Percentiles rank a stretch among this genome's conserved stretches.
These are phyloP conservation scores for Stephania yunnanensis DNA, from an alignment of 164 flowering plant species.

Conservation along the genomic window DNA sequence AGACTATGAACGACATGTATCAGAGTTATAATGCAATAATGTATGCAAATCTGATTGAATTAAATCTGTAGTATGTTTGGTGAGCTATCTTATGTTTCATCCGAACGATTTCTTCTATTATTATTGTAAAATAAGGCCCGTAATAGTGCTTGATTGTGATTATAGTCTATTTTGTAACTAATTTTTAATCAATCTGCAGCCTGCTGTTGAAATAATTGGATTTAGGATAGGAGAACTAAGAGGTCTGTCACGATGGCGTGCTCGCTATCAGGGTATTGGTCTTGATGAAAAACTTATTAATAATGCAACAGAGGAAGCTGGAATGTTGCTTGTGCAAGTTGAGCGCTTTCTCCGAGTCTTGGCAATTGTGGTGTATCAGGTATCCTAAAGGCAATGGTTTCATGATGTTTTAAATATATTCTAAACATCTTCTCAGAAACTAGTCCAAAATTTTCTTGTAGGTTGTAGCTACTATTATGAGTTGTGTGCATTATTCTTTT, in stretches of 20 bases:
- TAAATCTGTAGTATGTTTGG: too few relatives aligned
- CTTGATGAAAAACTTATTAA: slow-evolving; percentile 70
- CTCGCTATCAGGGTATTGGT: slow-evolving; percentile 74
- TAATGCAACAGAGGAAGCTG: slow-evolving; percentile 73
- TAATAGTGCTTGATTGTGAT: neutral
- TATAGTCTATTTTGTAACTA: neutral
- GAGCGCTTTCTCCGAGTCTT: slow-evolving; percentile 72
- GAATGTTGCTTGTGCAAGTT: slow-evolving; percentile 81
- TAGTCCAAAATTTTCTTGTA: too few relatives aligned
- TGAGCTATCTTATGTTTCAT: neutral
- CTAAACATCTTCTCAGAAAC: too few relatives aligned
- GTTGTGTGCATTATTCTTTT: too few relatives aligned
- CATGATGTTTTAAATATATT: too few relatives aligned
- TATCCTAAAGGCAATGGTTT: slow-evolving; percentile 14
- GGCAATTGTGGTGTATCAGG: slow-evolving; percentile 77
- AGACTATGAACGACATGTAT: too few relatives aligned
- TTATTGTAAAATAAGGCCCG: neutral
- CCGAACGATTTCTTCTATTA: neutral
- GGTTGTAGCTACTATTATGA: too few relatives aligned
- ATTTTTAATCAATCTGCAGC: slow-evolving; percentile 37
- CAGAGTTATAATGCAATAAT: too few relatives aligned
- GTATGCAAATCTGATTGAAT: too few relatives aligned
- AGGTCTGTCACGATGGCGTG: slow-evolving; percentile 93
- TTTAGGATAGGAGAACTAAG: slow-evolving; percentile 91
- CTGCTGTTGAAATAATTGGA: slow-evolving; percentile 89